These are phyloP conservation scores for Coemansia erecta DNA, from an alignment of 192 early-diverging fungal genomes.

Conservation along the genomic window DNA sequence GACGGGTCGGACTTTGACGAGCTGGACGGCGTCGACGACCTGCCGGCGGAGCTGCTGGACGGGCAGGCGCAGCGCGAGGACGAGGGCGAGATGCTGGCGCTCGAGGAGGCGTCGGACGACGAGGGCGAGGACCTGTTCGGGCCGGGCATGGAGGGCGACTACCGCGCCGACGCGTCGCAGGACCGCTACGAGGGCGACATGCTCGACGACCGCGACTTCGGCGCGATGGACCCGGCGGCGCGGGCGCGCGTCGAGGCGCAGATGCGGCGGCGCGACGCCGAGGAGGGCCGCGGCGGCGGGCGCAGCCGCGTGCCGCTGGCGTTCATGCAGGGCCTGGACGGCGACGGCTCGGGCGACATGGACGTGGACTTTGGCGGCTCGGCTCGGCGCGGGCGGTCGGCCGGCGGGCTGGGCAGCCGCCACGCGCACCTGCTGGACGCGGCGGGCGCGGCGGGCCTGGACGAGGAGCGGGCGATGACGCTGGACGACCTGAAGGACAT, in stretches of 20 bases:
- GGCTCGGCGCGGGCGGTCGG: constrained; percentile 7
- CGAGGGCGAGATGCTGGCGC: constrained; percentile 43
- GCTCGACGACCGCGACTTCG: constrained; percentile 83
- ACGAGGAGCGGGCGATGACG: constrained; percentile 65
- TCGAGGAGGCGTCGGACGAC: constrained; percentile 57
- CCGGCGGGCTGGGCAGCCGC: constrained; percentile 25
- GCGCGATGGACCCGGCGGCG: constrained; percentile 64
- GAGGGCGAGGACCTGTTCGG: constrained; percentile 94
- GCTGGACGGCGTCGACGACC: constrained; percentile 10
- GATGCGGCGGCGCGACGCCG: constrained; percentile 77
- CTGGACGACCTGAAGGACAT: constrained; percentile 81
- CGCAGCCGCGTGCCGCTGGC: constrained; percentile 73
- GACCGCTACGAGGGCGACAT: constrained; percentile 82
- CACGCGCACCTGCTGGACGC: constrained; percentile 56
- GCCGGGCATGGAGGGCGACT: constrained; percentile 82
- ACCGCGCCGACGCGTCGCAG: constrained; percentile 63
- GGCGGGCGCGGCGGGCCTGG: constrained; percentile 56
- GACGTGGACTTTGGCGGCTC: constrained; percentile 28
- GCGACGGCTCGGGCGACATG: too few relatives aligned
- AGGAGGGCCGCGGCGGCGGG: constrained; percentile 55
- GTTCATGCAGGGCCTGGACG: constrained; percentile 81
- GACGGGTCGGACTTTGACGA: constrained; percentile 19
- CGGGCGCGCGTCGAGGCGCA: constrained; percentile 75
- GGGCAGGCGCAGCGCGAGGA: constrained; percentile 24
- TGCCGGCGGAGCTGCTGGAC: constrained; percentile 33